phyloP scores from a whole-genome alignment of 108 stramenopile genomes.

The Cylindrotheca closterium region DNA sequence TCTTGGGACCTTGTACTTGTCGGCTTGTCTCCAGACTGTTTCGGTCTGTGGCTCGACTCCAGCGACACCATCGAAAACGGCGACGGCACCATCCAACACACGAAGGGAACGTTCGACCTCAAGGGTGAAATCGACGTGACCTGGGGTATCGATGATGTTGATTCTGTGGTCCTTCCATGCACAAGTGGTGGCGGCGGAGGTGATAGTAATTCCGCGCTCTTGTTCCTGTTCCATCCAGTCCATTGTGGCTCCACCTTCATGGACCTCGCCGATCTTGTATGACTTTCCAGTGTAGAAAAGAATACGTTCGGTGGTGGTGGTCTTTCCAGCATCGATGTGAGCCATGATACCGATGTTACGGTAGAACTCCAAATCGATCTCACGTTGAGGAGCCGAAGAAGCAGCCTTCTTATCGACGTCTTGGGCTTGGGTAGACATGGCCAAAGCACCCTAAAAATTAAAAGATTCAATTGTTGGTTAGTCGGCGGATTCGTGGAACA shows the following conservation, averaged over 20 bases:
- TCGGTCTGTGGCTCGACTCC: slow-evolving; percentile 99
- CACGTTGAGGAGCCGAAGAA: slow-evolving; percentile 70
- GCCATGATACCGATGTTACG: slow-evolving; percentile 99
- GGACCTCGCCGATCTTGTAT: slow-evolving; percentile 97
- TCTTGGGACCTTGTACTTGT: slow-evolving; percentile 96
- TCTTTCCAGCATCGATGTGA: slow-evolving; percentile 99
- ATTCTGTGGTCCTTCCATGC: slow-evolving; percentile 93
- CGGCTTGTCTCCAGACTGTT: slow-evolving; percentile 99
- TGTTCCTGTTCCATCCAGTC: slow-evolving; percentile 99
- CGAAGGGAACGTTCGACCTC: slow-evolving; percentile 97
- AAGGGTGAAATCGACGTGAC: slow-evolving; percentile 68
- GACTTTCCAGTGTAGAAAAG: slow-evolving; percentile 98
- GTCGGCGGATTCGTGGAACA: too few species aligned
- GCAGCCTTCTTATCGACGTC: slow-evolving; percentile 65
- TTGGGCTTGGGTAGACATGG: slow-evolving; percentile 39
- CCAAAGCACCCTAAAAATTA: neutral
- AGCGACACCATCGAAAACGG: slow-evolving; percentile 99
- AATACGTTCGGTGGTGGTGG: slow-evolving; percentile 99
- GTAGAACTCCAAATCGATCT: slow-evolving; percentile 83
- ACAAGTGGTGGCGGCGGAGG: slow-evolving; percentile 96
- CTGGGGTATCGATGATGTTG: slow-evolving; percentile 95
- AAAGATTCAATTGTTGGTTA: neutral
- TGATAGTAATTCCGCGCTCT: slow-evolving; percentile 99
- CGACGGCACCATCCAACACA: slow-evolving; percentile 98
- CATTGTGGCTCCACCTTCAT: slow-evolving; percentile 99